Conservation (phyloP, 345 rosid species). For the Cardiospermum halicacabum region DNA sequence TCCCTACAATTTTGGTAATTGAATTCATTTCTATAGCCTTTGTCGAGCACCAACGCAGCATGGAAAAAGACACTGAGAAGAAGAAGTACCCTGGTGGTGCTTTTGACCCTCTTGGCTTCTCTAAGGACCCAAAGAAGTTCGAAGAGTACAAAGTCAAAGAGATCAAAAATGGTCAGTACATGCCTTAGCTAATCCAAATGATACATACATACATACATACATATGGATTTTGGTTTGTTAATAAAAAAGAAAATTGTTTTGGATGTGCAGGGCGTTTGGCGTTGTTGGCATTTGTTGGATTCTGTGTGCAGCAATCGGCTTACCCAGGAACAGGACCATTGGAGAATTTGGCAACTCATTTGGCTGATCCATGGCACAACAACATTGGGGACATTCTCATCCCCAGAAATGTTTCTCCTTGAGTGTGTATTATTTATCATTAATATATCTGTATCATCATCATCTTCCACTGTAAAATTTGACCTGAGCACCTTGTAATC, state of each 20-base stretch:
- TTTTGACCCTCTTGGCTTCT: constrained; percentile 93
- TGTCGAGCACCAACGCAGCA: constrained; percentile 97
- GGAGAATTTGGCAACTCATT: constrained; percentile 93
- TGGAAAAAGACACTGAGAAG: constrained; percentile 95
- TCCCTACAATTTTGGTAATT: constrained; percentile 75
- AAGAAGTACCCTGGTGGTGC: constrained; percentile 99
- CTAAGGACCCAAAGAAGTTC: constrained; percentile 89
- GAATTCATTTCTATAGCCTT: constrained; percentile 85
- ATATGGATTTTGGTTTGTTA: too few species aligned
- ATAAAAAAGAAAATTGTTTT: too few species aligned
- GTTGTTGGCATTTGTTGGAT: constrained; percentile 85
- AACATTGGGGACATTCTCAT: constrained; percentile 76
- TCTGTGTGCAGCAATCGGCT: constrained; percentile 95
- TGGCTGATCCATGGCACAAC: constrained; percentile 99
- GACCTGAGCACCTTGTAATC: constrained; percentile 22
- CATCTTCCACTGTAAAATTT: constrained; percentile 27
- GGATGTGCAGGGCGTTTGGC: constrained; percentile 70
- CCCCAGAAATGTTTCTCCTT: constrained; percentile 41
- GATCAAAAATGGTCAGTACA: constrained; percentile 69
- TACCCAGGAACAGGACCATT: constrained; percentile 97
- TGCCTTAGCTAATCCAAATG: not conserved
- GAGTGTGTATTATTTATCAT: constrained; percentile 14
- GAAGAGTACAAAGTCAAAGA: constrained; percentile 90
- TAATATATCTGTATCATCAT: too few species aligned
- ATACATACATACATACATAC: too few species aligned